Conservation (phyloP, 2,329 filamentous ascomycete species). For the Alternaria rosae region DNA sequence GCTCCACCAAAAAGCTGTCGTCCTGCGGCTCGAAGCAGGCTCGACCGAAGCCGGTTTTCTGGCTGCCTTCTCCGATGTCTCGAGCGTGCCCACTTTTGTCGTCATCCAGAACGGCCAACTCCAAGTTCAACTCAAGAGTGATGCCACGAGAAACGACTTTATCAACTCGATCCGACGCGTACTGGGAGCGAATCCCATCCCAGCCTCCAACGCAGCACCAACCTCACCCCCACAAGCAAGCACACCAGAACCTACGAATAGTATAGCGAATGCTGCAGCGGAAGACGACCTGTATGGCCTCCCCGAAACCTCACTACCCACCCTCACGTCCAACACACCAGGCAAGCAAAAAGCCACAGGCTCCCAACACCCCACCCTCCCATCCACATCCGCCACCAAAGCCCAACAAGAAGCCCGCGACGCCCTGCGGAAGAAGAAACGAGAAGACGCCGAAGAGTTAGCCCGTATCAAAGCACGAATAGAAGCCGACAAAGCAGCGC, state of each 20-base stretch:
- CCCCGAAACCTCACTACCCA: slow-evolving; percentile 7
- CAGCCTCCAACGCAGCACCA: slow-evolving; percentile 25
- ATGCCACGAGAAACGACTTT: slow-evolving; percentile 72
- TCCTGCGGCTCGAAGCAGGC: slow-evolving; percentile 73
- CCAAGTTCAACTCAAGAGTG: slow-evolving; percentile 76
- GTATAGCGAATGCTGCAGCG: background rate
- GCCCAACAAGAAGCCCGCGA: slow-evolving; percentile 42
- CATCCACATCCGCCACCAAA: slow-evolving; percentile 45
- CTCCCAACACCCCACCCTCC: slow-evolving; percentile 45
- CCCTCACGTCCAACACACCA: slow-evolving; percentile 36
- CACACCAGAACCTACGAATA: slow-evolving; percentile 13
- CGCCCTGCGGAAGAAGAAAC: slow-evolving; percentile 67
- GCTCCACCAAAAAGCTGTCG: slow-evolving; percentile 69
- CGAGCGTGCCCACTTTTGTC: slow-evolving; percentile 77
- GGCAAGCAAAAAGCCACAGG: slow-evolving; percentile 53
- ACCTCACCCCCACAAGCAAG: slow-evolving; percentile 18
- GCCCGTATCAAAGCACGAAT: slow-evolving; percentile 77
- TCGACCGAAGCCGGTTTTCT: slow-evolving; percentile 84
- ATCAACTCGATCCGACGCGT: slow-evolving; percentile 60
- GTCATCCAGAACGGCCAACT: slow-evolving; percentile 82
- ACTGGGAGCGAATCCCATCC: slow-evolving; percentile 39
- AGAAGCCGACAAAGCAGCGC: slow-evolving; percentile 76
- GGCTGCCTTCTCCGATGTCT: slow-evolving; percentile 81
- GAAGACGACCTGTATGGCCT: slow-evolving; percentile 16
- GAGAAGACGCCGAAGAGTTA: slow-evolving; percentile 72